These are phyloP conservation scores for Beauveria scarabaeidicola DNA, from an alignment of 2,329 filamentous ascomycete species.

Conservation along the genomic window DNA sequence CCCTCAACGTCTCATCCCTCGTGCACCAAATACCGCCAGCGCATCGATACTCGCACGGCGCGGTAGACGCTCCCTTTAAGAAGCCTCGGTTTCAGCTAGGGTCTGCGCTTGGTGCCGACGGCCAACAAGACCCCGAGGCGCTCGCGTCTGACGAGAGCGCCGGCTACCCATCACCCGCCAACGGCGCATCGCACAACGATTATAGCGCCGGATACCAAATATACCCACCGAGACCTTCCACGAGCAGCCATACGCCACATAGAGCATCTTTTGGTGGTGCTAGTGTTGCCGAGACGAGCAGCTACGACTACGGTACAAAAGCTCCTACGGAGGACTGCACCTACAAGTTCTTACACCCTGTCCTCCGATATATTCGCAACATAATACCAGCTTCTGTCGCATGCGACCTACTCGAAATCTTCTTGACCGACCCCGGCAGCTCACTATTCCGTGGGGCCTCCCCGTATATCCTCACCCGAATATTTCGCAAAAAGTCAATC, in stretches of 20 bases:
- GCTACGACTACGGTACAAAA: conserved; percentile 18
- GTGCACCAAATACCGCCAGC: conserved; percentile 15
- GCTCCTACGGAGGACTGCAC: conserved; percentile 24
- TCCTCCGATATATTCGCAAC: conserved; percentile 30
- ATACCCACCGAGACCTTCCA: neutral
- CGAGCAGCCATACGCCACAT: neutral
- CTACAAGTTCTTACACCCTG: conserved; percentile 33
- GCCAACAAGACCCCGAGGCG: conserved; percentile 16
- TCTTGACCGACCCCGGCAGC: conserved; percentile 35
- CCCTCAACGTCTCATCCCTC: conserved; percentile 17
- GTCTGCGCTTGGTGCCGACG: neutral
- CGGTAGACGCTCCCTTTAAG: neutral
- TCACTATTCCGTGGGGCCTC: conserved; percentile 36
- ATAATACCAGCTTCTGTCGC: conserved; percentile 33
- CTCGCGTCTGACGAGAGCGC: conserved; percentile 21
- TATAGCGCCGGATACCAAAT: conserved; percentile 13
- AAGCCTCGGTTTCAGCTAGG: neutral
- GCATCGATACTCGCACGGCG: neutral
- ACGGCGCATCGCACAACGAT: conserved; percentile 9
- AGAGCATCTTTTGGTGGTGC: neutral
- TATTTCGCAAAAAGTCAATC: conserved; percentile 37
- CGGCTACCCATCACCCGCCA: conserved; percentile 21
- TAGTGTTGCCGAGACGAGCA: neutral
- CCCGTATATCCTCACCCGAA: conserved; percentile 38
- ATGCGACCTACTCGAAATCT: conserved; percentile 39